Conservation (phyloP, 2,329 filamentous ascomycete species). For the Diaporthe vexans region DNA sequence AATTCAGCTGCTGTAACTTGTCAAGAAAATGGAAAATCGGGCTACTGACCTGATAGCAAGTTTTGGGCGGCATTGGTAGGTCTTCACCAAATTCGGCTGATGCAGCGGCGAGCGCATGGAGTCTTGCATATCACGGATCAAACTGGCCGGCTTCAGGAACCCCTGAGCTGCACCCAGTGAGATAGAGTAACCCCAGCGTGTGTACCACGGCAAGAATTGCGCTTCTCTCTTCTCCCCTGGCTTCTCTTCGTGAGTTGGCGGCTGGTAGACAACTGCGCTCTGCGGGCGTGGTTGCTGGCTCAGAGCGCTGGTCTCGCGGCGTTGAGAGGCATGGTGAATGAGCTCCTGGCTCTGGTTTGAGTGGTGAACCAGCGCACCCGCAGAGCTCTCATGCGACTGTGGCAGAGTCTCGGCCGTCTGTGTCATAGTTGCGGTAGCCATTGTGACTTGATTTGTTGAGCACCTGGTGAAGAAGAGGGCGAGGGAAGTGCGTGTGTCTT, state of each 20-base stretch:
- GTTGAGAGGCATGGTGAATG: slow-evolving; percentile 12
- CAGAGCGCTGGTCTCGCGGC: slow-evolving; percentile 6
- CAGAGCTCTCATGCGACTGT: neutral
- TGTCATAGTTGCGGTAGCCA: slow-evolving; percentile 33
- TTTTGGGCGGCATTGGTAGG: slow-evolving; percentile 31
- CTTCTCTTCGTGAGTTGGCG: slow-evolving; percentile 16
- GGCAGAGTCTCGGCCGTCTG: slow-evolving; percentile 20
- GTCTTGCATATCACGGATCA: slow-evolving; percentile 34
- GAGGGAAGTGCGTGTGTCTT: neutral
- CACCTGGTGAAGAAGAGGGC: neutral
- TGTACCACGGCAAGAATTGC: slow-evolving; percentile 38
- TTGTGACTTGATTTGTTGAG: neutral
- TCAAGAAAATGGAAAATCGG: too few relatives aligned
- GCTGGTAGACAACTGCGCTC: slow-evolving; percentile 26
- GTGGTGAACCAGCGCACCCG: slow-evolving; percentile 23
- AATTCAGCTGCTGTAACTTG: neutral
- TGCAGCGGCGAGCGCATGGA: slow-evolving; percentile 30
- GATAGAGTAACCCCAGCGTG: slow-evolving; percentile 33
- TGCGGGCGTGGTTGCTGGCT: slow-evolving; percentile 34
- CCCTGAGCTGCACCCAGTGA: slow-evolving; percentile 30
- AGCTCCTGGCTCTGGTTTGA: slow-evolving; percentile 34
- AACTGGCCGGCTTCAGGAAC: slow-evolving; percentile 32
- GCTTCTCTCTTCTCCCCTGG: slow-evolving; percentile 30
- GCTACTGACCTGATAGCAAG: slow-evolving; percentile 19
- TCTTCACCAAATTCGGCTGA: slow-evolving; percentile 15